Evolutionary conservation across 2,329 filamentous ascomycete species (phyloP), one percentile per base, ranked within the genome.

Genomic region (Fusarium zealandicum): DNA sequence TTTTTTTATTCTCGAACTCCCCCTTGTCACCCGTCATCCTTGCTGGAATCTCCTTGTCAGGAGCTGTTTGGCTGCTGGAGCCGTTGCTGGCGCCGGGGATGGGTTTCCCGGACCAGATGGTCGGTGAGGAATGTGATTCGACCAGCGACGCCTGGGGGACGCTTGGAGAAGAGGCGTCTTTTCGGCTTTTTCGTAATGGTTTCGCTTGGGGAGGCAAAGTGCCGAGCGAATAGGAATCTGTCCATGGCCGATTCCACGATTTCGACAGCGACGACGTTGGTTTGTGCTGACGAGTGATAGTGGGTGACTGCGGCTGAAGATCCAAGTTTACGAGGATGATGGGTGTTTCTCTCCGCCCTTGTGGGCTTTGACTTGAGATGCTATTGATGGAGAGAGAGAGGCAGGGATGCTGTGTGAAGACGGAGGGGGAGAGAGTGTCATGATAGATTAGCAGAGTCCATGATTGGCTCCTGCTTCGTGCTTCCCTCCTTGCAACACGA

Each of bases 61-160:
- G 57, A 53, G 59, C 56, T 68, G 59, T 68, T 62, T 67, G 65
- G 64, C 54, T 43, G 49, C 49, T 47, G 35, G 28, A 25, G 56
- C 59, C 61, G 60, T 58, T 63, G 48, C 55, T 68, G 61, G 61
- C 65, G 65, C 65, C 54, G 59, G 55, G 63, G 63, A 63, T 57
- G 49, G 51, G 62, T 65, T 63, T 57, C 59, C 57, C 64, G 65
- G 61, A 61, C 65, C 65, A 68, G 51, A 64, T 62, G 61, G 63
- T 57, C 55, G 65, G 65, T 56, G 65, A 68, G 65, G 54, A 65
- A 66, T 68, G 59, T 68, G 65, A 68, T 68, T 68, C 65, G 65
- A 62, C 59, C 40, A 51, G 43, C 17, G 33, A 59, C 20, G 51
- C 40, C 59, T 35, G 57, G 47, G 53, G 54, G 57, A 48, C 40